A percentile compares a stretch with the other conserved stretches of the same genome.
Evolutionary conservation across 116 monocot species (phyloP).

Genomic region (Papilionanthe hybrid): DNA sequence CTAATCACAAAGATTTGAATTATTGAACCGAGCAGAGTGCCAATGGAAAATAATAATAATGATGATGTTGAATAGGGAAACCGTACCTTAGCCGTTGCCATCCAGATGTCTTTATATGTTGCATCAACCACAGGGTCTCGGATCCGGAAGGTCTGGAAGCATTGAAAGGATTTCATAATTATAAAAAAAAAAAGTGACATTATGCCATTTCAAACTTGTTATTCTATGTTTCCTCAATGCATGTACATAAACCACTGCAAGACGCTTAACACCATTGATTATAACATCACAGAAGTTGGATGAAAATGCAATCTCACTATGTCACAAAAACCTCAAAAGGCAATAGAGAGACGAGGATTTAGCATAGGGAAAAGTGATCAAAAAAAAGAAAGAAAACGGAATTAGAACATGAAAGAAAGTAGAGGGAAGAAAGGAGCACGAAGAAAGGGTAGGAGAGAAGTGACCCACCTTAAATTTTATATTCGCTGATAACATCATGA

Average conservation of each 20-base stretch:
- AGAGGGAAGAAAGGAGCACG: no score
- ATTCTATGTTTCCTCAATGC: not conserved
- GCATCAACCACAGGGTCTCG: conserved; percentile 73
- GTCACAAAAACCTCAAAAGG: no score
- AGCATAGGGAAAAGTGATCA: no score
- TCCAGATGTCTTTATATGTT: conserved; percentile 91
- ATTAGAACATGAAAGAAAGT: no score
- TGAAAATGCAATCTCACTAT: no score
- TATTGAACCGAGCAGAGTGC: not conserved
- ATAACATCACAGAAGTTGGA: no score
- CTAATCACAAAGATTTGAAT: not conserved
- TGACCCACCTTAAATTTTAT: no score
- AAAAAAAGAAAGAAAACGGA: no score
- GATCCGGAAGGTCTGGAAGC: conserved; percentile 58
- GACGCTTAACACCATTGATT: no score
- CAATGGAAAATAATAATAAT: not conserved
- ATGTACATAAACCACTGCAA: not conserved
- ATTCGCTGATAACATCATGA: no score
- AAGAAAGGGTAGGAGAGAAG: no score
- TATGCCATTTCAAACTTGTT: not conserved
- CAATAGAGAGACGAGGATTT: no score
- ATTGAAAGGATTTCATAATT: conserved; percentile 4
- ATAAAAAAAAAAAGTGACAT: not conserved
- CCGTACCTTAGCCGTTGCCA: conserved; percentile 88
- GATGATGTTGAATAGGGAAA: not conserved